Evolutionary conservation across 2,329 filamentous ascomycete species (phyloP).

Genomic region (Trichophyton verrucosum): DNA sequence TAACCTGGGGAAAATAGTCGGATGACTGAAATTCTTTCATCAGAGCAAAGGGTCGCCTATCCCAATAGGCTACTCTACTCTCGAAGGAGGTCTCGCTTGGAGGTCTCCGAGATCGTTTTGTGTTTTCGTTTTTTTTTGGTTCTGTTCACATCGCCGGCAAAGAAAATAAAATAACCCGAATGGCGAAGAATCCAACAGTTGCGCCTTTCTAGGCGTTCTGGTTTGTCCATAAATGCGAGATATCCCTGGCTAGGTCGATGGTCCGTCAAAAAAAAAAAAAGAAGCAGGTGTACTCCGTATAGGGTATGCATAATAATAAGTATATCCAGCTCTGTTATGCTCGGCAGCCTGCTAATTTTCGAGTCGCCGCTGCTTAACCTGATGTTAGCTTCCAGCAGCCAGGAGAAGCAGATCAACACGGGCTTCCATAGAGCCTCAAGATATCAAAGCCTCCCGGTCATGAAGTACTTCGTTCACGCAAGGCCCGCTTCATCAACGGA

Average conservation of each 20-base stretch:
- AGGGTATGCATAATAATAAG: not conserved
- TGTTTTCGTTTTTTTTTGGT: not conserved
- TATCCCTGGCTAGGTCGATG: not conserved
- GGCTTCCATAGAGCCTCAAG: not conserved
- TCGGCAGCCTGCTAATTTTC: not conserved
- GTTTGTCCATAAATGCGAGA: not conserved
- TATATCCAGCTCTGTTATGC: not conserved
- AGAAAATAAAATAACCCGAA: not conserved
- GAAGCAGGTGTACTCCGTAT: not conserved
- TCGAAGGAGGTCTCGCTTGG: not conserved
- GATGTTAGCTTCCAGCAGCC: not conserved
- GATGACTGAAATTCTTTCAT: no score
- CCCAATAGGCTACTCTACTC: not conserved
- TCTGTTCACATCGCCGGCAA: not conserved
- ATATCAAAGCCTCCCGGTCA: not conserved
- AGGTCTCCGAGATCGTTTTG: not conserved
- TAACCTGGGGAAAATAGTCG: no score
- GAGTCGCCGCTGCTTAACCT: not conserved
- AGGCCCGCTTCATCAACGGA: not conserved
- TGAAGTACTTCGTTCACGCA: no score
- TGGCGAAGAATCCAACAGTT: not conserved
- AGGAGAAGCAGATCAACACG: not conserved
- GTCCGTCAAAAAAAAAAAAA: not conserved
- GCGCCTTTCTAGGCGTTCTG: not conserved
- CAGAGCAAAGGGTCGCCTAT: not conserved